A percentile compares a stretch with the other conserved stretches of the same genome.
These are phyloP conservation scores for Evernia prunastri DNA, from an alignment of 495 filamentous ascomycete genomes.

Conservation along the genomic window DNA sequence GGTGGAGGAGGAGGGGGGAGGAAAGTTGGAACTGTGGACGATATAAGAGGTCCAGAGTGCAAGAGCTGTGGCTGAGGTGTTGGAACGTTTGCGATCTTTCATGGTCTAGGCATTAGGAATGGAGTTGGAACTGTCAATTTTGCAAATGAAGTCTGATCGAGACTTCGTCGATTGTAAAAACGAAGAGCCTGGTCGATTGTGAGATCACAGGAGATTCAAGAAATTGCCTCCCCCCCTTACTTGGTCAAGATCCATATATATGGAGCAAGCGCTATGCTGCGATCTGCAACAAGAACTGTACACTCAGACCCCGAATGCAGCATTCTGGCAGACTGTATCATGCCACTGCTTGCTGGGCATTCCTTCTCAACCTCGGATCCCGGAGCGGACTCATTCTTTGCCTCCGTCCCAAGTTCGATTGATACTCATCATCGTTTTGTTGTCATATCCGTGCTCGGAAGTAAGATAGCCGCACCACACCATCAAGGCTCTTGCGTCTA, in stretches of 20 bases:
- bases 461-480: background rate
- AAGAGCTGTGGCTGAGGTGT: conserved; percentile 27
- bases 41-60: conserved; percentile 30
- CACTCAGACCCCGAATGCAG: background rate
- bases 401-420: background rate
- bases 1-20: conserved; percentile 23
- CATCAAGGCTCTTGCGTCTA: background rate
- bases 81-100: background rate
- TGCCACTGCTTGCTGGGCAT: background rate
- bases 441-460: background rate
- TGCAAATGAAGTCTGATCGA: background rate
- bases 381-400: background rate
- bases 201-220: background rate
- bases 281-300: background rate
- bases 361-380: background rate
- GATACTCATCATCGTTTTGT: background rate
- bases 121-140: background rate
- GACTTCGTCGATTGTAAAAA: background rate
- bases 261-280: background rate
- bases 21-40: conserved; percentile 30
- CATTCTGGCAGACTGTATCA: background rate
- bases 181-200: background rate
- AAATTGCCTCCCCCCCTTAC: background rate
- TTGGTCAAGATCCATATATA: background rate
- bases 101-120: background rate